Base-by-base conservation (phyloP, 768 basidiomycete genomes). In the Boletus subparvulus region DNA sequence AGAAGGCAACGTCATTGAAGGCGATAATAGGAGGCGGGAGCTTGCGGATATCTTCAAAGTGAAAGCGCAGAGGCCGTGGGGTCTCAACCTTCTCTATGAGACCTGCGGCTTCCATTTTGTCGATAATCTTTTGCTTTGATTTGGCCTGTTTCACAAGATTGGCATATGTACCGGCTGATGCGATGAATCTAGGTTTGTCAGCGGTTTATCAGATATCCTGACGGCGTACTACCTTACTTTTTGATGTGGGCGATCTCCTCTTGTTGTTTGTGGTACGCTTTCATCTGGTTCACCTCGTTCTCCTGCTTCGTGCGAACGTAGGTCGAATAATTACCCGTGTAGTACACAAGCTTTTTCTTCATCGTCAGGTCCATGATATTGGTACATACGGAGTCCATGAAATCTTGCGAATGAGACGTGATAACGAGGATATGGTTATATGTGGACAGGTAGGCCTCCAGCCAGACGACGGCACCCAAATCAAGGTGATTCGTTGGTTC, bases 31-130 rank as follows among this genome's bases (percentile, higher is more conserved):
- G 96, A 41, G 96, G 96, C 1, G 96, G 96, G 9, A 99, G 84
- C 74, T 88, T 94, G 65, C 82, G 80, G 60, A 98, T 85, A 65
- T 96, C 94, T 74, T 98, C 96, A 66, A 98, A 99, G 82, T 96
- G 88, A 84, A 98, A 99, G 49, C 85, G 80, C 35, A 99, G 79
- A 16, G 84, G 83, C 64, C 83, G 85, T 36, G 82, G 80, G 4
- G 72, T 71, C 69, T 95, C 93, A 56, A 97, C 77, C 77, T 93
- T 94, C 75, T 99, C 93, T 69, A 99, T 82, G 42, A 99, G 81
- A 60, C 96, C 96, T 14, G 95, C 96, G 28, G 96, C 96, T 80
- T 99, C 97, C 96, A 99, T 99, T 84, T 99, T 99, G 81, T 99
- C 96, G 75, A 99, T 96, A 61, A 99, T 98, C 83, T 99, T 99